These are phyloP conservation scores for Moricandia moricandioides DNA, from an alignment of 345 rosid genomes.

Conservation along the genomic window DNA sequence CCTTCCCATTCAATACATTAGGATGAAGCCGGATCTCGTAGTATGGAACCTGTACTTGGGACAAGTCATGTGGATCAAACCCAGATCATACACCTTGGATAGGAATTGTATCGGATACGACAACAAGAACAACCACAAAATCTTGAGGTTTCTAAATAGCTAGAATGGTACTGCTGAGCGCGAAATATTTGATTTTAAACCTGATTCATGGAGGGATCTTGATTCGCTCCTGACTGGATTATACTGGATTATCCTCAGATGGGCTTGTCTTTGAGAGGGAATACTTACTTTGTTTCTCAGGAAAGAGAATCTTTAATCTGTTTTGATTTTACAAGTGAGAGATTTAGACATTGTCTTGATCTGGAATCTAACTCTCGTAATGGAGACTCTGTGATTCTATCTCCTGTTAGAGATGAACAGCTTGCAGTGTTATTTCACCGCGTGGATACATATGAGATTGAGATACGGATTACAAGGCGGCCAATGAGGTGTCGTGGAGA, in stretches of 20 bases:
- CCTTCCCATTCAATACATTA: background rate
- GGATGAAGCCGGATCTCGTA: too few species aligned
- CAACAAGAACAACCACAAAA: background rate
- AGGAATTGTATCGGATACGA: background rate
- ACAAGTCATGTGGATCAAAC: background rate
- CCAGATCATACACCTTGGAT: background rate
- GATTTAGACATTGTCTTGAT: too few species aligned
- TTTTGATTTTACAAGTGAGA: background rate
- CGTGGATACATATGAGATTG: too few species aligned
- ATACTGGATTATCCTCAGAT: too few species aligned
- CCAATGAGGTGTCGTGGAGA: too few species aligned
- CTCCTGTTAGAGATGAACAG: too few species aligned
- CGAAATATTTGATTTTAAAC: background rate
- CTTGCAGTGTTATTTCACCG: too few species aligned
- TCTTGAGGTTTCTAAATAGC: background rate
- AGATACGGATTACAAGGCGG: too few species aligned
- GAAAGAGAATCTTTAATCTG: background rate
- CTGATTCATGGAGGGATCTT: background rate
- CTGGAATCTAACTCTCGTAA: too few species aligned
- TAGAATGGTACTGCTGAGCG: background rate
- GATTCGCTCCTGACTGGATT: background rate
- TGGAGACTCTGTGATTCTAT: too few species aligned
- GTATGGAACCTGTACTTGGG: background rate
- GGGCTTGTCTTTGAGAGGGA: too few species aligned
- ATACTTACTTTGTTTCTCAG: too few species aligned